Conservation (phyloP, 495 filamentous ascomycete genomes). For the Ramalina intermedia region DNA sequence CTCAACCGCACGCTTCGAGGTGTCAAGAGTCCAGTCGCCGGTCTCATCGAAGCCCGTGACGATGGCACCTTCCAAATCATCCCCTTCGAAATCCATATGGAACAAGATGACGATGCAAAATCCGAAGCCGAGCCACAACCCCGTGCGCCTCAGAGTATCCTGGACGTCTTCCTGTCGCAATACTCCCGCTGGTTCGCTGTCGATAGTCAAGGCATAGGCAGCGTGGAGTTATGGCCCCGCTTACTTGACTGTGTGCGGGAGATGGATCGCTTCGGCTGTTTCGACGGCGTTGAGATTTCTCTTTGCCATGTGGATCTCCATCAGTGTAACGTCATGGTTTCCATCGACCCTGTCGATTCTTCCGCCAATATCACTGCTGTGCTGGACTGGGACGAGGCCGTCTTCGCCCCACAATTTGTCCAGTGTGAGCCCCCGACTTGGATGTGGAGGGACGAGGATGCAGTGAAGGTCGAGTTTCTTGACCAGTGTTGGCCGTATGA, state of each 20-base stretch:
- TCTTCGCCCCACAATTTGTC: conserved; percentile 23
- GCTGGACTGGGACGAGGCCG: conserved; percentile 27
- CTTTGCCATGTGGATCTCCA: conserved; percentile 25
- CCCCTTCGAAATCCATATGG: conserved; percentile 4
- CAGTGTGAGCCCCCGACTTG: conserved; percentile 23
- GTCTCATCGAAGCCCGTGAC: background rate
- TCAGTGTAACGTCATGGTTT: conserved; percentile 24
- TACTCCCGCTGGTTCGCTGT: background rate
- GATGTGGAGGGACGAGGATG: conserved; percentile 19
- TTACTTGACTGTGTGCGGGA: background rate
- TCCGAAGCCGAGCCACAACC: no score
- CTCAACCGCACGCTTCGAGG: background rate
- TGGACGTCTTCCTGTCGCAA: background rate
- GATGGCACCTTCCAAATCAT: background rate
- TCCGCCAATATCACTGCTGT: conserved; percentile 17
- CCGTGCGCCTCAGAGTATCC: no score
- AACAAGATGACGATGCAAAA: background rate
- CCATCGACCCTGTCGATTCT: conserved; percentile 1
- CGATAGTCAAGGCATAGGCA: background rate
- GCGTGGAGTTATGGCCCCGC: background rate
- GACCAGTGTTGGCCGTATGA: conserved; percentile 8
- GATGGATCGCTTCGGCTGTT: conserved; percentile 4
- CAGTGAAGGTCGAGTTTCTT: conserved; percentile 17
- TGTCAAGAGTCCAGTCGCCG: conserved; percentile 3
- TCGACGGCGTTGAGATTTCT: conserved; percentile 7